Percentiles rank a stretch among this genome's conserved stretches.
Conservation (phyloP, 2,329 filamentous ascomycete species). For the Pseudogymnoascus sp. region DNA sequence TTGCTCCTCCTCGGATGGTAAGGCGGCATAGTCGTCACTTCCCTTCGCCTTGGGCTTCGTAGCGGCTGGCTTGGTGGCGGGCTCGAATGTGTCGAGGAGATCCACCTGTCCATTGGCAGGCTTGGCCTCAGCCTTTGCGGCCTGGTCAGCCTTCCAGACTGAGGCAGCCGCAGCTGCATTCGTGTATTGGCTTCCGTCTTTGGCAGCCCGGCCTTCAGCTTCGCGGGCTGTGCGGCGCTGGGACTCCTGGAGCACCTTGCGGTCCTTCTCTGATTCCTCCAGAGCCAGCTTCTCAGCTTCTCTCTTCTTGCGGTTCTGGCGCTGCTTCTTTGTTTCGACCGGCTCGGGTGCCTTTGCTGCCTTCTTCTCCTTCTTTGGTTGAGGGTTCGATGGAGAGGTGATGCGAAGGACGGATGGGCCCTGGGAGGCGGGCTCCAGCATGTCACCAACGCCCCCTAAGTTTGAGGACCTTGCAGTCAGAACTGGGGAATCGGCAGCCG, state of each 20-base stretch:
- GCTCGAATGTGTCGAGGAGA: conserved; percentile 53
- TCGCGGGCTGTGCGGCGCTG: conserved; percentile 76
- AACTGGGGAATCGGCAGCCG: conserved; percentile 60
- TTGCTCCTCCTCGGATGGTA: conserved; percentile 57
- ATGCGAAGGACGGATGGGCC: conserved; percentile 73
- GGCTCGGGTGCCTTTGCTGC: conserved; percentile 53
- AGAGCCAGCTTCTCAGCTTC: conserved; percentile 70
- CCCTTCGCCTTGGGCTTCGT: conserved; percentile 14
- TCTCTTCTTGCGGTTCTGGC: conserved; percentile 83
- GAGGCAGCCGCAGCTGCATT: conserved; percentile 34
- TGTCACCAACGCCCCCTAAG: conserved; percentile 69
- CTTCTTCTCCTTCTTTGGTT: conserved; percentile 57
- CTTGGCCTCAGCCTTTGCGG: conserved; percentile 25
- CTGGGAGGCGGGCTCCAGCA: conserved; percentile 68
- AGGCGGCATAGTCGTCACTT: conserved; percentile 11
- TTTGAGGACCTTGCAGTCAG: conserved; percentile 43
- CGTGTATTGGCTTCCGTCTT: conserved; percentile 63
- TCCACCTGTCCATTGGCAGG: conserved; percentile 30
- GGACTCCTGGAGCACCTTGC: conserved; percentile 69
- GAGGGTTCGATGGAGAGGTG: conserved; percentile 54
- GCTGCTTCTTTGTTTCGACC: conserved; percentile 86
- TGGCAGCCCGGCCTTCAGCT: conserved; percentile 73
- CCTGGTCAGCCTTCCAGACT: conserved; percentile 34
- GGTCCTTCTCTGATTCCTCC: conserved; percentile 70
- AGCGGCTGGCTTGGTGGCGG: conserved; percentile 28